Conservation (phyloP, 805 yeast genomes). For the Saccharomyces mikatae region DNA sequence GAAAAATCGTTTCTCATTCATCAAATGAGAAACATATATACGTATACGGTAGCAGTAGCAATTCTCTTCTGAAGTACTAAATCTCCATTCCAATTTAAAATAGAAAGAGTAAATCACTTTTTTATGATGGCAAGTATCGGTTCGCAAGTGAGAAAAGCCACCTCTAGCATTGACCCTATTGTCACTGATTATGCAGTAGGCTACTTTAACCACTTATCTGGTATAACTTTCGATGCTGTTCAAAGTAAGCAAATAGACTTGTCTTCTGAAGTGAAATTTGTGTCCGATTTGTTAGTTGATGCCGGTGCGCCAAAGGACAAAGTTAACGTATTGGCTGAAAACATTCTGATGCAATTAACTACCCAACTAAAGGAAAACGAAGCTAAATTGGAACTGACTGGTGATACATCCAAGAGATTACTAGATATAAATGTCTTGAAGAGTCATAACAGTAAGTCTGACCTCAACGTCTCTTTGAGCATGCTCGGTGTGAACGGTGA, state of each 20-base stretch:
- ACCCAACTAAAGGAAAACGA: slow-evolving; percentile 56
- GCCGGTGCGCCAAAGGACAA: slow-evolving; percentile 73
- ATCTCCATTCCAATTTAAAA: no score
- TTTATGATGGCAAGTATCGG: slow-evolving; percentile 33
- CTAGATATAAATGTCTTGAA: slow-evolving; percentile 68
- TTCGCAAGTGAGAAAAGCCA: slow-evolving; percentile 73
- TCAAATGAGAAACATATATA: no score
- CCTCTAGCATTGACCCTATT: slow-evolving; percentile 75
- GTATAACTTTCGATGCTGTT: slow-evolving; percentile 74
- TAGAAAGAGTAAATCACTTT: background rate
- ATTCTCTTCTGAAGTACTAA: background rate
- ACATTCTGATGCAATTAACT: slow-evolving; percentile 41
- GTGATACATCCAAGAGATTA: slow-evolving; percentile 82
- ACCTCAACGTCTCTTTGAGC: slow-evolving; percentile 66
- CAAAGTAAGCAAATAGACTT: slow-evolving; percentile 64
- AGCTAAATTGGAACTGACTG: slow-evolving; percentile 68
- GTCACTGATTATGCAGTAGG: slow-evolving; percentile 88
- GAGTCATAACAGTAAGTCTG: slow-evolving; percentile 55
- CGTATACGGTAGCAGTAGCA: background rate
- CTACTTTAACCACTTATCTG: slow-evolving; percentile 74
- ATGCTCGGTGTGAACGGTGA: slow-evolving; percentile 72
- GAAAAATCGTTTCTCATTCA: no score
- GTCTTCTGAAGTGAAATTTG: slow-evolving; percentile 56
- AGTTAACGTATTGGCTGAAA: slow-evolving; percentile 41
- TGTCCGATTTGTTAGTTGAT: slow-evolving; percentile 55